phyloP scores from a whole-genome alignment of 345 rosid genomes.

The Sisymbrium altissimum region DNA sequence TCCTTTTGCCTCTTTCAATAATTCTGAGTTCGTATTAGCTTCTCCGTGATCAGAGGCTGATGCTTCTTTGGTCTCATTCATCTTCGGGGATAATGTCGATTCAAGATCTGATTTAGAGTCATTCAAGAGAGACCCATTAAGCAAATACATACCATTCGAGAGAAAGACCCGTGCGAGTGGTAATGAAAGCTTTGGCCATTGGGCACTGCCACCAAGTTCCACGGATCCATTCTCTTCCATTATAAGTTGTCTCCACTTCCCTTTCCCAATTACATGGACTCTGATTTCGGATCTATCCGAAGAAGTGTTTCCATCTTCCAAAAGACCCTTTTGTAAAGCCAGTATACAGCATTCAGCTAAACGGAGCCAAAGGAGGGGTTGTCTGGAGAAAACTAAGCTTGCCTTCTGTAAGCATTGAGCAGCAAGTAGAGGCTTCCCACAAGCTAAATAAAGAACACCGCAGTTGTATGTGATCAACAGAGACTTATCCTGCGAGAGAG shows the following conservation, averaged over 20 bases:
- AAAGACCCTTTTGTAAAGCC: constrained; percentile 79
- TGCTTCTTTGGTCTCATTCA: constrained; percentile 43
- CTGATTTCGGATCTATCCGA: constrained; percentile 53
- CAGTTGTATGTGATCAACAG: constrained; percentile 74
- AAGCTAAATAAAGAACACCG: constrained; percentile 78
- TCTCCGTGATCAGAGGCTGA: constrained; percentile 45
- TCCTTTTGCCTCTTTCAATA: constrained; percentile 65
- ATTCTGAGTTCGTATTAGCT: constrained; percentile 61
- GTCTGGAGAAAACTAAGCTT: constrained; percentile 54
- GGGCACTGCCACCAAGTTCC: constrained; percentile 40
- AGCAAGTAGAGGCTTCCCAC: constrained; percentile 84
- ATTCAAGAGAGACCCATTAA: constrained; percentile 46
- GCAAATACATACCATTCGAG: constrained; percentile 64
- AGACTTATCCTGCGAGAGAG: constrained; percentile 86
- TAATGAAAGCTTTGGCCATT: constrained; percentile 68
- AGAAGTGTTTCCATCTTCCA: constrained; percentile 37
- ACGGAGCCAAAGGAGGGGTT: constrained; percentile 87
- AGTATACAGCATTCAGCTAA: constrained; percentile 90
- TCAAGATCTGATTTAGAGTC: constrained; percentile 42
- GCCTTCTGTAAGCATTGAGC: constrained; percentile 89
- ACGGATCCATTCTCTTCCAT: constrained; percentile 51
- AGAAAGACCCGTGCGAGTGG: constrained; percentile 82
- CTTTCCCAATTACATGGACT: constrained; percentile 74
- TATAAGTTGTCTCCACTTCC: constrained; percentile 85
- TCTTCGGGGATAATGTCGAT: constrained; percentile 40